Base-by-base conservation (phyloP, 176 grass and related monocot genomes). In the Avena insularis region DNA sequence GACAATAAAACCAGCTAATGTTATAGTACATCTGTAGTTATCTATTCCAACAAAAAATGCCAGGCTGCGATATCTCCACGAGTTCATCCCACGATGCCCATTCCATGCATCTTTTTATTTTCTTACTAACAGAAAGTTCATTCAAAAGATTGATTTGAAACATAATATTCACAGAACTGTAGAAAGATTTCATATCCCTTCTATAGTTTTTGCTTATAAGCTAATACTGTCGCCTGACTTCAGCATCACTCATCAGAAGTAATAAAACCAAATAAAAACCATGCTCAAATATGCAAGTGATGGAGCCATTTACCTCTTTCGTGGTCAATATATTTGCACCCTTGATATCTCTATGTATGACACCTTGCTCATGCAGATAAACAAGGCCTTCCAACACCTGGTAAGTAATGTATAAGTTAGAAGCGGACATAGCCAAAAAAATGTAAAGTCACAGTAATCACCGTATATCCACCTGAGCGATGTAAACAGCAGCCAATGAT, bases 261-360 rank as follows among this genome's bases (percentile, higher is more conserved):
- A 27, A 75, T 56, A 27, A 75, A 47, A 86, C 81, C 16, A 88
- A 78, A 47, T 9, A 84, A 66, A 75, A 87, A 88, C 3, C 29
- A 46, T 48, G 46, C 48, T 56, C 5, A 66, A 76, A 77, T 81
- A 86, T 59, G 40, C 68, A 88, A 56, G 79, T 78, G 85, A 79
- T 49, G 57, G 64, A 77, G 73, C 50, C 75, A 77, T 57, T 89
- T 83, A 96, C 97, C 97, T 99, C 97, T 85, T 99, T 99, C 20
- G 97, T 99, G 46, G 90, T 91, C 75, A 96, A 89, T 80, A 99
- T 99, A 91, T 99, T 99, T 91, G 97, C 97, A n/a, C 97, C 97
- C 90, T 99, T 99, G 55, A 99, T 99, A 88, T 99, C 97, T 93
- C 97, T 94, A 86, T 99, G 97, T 85, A 99, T 99, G 69, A 99